phyloP scores from a whole-genome alignment of 768 basidiomycete species.

The Phlegmacium glaucopus region DNA sequence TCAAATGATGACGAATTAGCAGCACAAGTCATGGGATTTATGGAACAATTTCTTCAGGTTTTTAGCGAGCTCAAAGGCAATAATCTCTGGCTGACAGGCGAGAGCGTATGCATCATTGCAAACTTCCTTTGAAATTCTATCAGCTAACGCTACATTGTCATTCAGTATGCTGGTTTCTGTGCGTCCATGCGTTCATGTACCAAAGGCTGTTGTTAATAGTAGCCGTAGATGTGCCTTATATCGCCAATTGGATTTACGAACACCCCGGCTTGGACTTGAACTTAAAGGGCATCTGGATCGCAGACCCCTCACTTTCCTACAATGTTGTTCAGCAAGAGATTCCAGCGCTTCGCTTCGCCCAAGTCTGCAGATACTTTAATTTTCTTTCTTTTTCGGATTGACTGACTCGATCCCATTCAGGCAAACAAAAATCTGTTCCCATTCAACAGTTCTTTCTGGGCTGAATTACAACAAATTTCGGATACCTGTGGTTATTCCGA shows the following conservation, averaged over 20 bases:
- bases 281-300: constrained; percentile 64
- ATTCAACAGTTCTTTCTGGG: constrained; percentile 54
- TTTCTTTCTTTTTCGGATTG: background rate
- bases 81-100: constrained; percentile 60
- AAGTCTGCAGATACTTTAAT: constrained; percentile 19
- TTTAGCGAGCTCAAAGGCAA: constrained; percentile 67
- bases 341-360: constrained; percentile 59
- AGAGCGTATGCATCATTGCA: constrained; percentile 48
- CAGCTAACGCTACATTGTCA: background rate
- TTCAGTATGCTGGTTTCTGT: constrained; percentile 69
- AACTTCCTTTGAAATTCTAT: background rate
- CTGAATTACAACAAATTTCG: constrained; percentile 48
- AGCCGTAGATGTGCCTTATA: constrained; percentile 42
- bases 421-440: constrained; percentile 57
- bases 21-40: constrained; percentile 45
- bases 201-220: background rate
- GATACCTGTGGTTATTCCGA: constrained; percentile 55
- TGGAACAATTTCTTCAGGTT: constrained; percentile 63
- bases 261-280: constrained; percentile 51
- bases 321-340: constrained; percentile 59
- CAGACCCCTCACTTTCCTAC: constrained; percentile 45
- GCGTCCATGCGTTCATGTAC: constrained; percentile 22
- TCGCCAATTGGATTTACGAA: constrained; percentile 68
- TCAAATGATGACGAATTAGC: constrained; percentile 59
- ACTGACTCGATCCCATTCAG: constrained; percentile 21